Percentiles rank a stretch among this genome's conserved stretches.
phyloP scores from a whole-genome alignment of 2,329 filamentous ascomycete species.

The Penicillium sp. region DNA sequence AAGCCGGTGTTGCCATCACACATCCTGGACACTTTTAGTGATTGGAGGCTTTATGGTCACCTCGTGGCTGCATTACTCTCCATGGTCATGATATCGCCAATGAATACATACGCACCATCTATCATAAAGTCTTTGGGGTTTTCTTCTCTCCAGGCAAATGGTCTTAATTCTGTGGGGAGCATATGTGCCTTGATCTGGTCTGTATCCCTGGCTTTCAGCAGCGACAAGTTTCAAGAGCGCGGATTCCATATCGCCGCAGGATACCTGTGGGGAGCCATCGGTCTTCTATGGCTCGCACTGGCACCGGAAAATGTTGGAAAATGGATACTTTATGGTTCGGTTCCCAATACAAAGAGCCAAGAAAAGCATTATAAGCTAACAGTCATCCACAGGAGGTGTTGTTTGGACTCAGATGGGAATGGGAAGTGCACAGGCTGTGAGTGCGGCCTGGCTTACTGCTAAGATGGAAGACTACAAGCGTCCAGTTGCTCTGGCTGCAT shows the following conservation, averaged over 20 bases:
- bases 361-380: neutral
- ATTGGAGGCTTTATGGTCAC: slow-evolving; percentile 8
- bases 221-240: slow-evolving; percentile 10
- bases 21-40: slow-evolving; percentile 1
- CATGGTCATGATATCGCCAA: slow-evolving; percentile 9
- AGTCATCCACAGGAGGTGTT: slow-evolving; percentile 19
- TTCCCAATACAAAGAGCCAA: neutral
- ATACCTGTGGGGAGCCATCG: slow-evolving; percentile 25
- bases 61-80: slow-evolving; percentile 4
- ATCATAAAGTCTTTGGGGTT: slow-evolving; percentile 6
- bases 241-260: slow-evolving; percentile 27
- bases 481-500: slow-evolving; percentile 28
- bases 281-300: slow-evolving; percentile 27
- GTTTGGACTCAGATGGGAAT: slow-evolving; percentile 27
- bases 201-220: slow-evolving; percentile 6
- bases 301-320: slow-evolving; percentile 22
- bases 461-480: slow-evolving; percentile 32
- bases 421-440: slow-evolving; percentile 27
- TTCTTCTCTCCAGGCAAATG: slow-evolving; percentile 1
- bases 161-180: slow-evolving; percentile 5
- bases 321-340: slow-evolving; percentile 22
- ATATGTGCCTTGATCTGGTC: slow-evolving; percentile 8
- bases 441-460: slow-evolving; percentile 28
- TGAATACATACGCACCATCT: slow-evolving; percentile 3
- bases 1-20: slow-evolving; percentile 2